Evolutionary conservation across 2,329 filamentous ascomycete genomes (phyloP), one percentile per base, ranked within the genome.

Genomic region (Berkeleyomyces rouxiae): DNA sequence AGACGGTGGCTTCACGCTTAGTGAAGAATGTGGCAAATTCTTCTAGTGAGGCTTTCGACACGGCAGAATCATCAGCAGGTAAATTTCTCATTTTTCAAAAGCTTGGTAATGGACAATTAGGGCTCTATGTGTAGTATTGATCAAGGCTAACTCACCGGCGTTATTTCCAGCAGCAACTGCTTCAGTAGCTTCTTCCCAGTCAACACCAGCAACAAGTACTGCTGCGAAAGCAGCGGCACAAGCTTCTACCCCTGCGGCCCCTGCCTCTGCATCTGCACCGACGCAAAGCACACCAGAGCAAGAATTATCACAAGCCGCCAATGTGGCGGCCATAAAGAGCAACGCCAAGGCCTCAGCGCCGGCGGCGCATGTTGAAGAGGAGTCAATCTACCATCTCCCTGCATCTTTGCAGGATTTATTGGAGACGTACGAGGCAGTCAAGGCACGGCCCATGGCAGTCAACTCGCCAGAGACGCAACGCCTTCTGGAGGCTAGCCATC

Each of bases 321-420:
- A 61, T 44, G 74, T 69, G 53, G 68, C 74, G 39, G 76, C 78
- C 68, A 71, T 77, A 3, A 84, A 83, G 70, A 77, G 80, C 58
- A 69, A 79, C 10, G 72, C 36, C 31, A 63, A 59, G n/a, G 6
- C 49, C 42, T 71, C 73, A 40, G 69, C 77, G 23, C 16, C 59
- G 11, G 40, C 51, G 39, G 60, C 44, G 16, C 11, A 49, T 33
- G 39, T 74, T 57, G 77, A 81, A 67, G 85, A 89, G 65, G 88
- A 96, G 73, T 93, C 88, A 10, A 87, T 96, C 68, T 99, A 92
- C 72, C 91, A 97, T 72, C 81, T 99, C 44, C 93, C 93, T 3
- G 83, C 90, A 5, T 90, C 88, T 39, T 76, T 99, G 61, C 88
- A 90, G 70, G 93, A 99, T 71, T 78, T 99, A 42, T 82, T 97